Percentiles rank a stretch among this genome's conserved stretches.
Conservation (phyloP, 169 alveolate genomes). For the Plasmodium berghei region DNA sequence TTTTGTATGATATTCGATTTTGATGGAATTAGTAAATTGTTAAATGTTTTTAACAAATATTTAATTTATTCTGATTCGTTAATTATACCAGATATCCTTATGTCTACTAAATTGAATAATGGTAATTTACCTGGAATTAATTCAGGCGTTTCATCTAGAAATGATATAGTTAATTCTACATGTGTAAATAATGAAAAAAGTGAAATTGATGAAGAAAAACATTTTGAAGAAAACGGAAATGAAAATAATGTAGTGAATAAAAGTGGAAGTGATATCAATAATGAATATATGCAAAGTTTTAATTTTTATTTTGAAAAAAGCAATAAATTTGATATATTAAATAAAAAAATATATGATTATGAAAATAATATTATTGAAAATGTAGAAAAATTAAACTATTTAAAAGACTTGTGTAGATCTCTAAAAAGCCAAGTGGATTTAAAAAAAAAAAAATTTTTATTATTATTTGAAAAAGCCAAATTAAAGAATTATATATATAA, state of each 20-base stretch:
- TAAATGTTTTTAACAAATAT: constrained; percentile 64
- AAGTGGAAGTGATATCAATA: neutral
- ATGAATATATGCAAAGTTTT: neutral
- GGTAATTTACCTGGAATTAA: neutral
- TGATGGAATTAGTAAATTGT: constrained; percentile 69
- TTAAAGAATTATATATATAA: constrained; percentile 31
- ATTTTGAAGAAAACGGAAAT: neutral
- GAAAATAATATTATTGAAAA: constrained; percentile 67
- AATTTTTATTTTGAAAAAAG: constrained; percentile 48
- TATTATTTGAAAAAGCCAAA: constrained; percentile 66
- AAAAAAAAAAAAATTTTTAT: constrained; percentile 45
- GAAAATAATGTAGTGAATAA: no score
- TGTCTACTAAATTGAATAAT: constrained; percentile 14
- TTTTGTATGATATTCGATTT: constrained; percentile 67
- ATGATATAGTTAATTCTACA: neutral
- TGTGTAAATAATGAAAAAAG: neutral
- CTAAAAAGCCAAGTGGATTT: constrained; percentile 30
- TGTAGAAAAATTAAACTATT: constrained; percentile 41
- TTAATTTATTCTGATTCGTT: constrained; percentile 69
- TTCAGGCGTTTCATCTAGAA: neutral
- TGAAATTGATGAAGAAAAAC: neutral
- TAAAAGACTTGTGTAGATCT: constrained; percentile 56
- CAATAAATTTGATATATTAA: constrained; percentile 20
- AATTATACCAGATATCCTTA: constrained; percentile 51
- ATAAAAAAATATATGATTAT: constrained; percentile 58